Base-by-base conservation (phyloP, 2,329 filamentous ascomycete species). In the Hysterium pulicare region DNA sequence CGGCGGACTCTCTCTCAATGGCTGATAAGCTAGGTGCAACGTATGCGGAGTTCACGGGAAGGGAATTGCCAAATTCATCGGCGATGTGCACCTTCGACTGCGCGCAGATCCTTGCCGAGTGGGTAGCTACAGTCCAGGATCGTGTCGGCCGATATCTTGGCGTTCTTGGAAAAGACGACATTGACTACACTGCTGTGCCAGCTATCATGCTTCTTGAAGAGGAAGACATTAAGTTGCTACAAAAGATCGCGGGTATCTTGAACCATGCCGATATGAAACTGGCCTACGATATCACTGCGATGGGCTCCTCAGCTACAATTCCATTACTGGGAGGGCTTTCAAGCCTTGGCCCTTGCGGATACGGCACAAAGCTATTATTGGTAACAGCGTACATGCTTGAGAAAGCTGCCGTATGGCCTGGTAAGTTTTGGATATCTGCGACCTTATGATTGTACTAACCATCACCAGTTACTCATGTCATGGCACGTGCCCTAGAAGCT, bases 61-160 rank as follows among this genome's bases (percentile, higher is more conserved):
- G 88, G 33, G 90, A 96, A 60, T 75, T 97, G 10, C 90, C 93
- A 0, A 79, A 95, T 30, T 91, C 95, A 62, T 90, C 87, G 11
- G 88, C 90, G 1, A 83, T 97, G 75, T 96, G 91, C 66, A 84
- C 87, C 4, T 94, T 95, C 57, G 91, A 97, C 60, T 97, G 91
- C 59, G 86, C 88, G 2, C 90, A 96, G 60, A 89, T 97, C 1
- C 78, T 98, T 23, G 89, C 89, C 0, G 91, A 97, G 67, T 98
- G 91, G 91, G 80, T 93, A 31, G 87, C 87, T 4, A 93, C 90
- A 1, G 81, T 97, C 3, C 93, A 98, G 65, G 90, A 96, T 59
- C 85, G 93, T 7, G 86, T 96, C n/a, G 91, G 91, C 0, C 82
- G 83, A 4, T 95, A 93, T 57, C 68, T 97, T 5, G 91, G 91